Evolutionary conservation across 495 filamentous ascomycete genomes (phyloP).

Genomic region (Daldinia grandis): DNA sequence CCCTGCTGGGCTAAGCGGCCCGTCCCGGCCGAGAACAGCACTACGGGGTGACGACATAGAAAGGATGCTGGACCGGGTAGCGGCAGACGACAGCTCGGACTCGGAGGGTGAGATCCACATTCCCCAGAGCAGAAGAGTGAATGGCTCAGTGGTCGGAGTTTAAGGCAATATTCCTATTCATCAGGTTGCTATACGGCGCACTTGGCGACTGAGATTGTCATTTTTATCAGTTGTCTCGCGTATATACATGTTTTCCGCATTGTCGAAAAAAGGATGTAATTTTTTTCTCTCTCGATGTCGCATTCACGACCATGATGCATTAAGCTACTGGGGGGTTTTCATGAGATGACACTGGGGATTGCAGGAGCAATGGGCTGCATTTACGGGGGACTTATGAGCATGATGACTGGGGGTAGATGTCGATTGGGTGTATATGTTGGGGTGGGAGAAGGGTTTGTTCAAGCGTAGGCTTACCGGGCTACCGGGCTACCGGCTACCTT

Average conservation of each 20-base stretch:
- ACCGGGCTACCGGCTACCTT: too few relatives aligned
- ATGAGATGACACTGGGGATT: constrained; percentile 30
- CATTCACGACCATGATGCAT: constrained; percentile 41
- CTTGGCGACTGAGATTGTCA: constrained; percentile 7
- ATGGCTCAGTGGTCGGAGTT: constrained; percentile 39
- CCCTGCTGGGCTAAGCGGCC: constrained; percentile 50
- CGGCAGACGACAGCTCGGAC: constrained; percentile 55
- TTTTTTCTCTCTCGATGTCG: constrained; percentile 18
- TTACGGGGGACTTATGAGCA: constrained; percentile 40
- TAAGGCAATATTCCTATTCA: constrained; percentile 3
- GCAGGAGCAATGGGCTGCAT: constrained; percentile 37
- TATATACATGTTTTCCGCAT: constrained; percentile 18
- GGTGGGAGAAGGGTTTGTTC: constrained; percentile 7
- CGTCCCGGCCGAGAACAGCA: constrained; percentile 46
- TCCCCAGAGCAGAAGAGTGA: constrained; percentile 42
- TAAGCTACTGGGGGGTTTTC: constrained; percentile 19
- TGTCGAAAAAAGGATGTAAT: constrained; percentile 19
- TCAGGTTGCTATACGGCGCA: not conserved
- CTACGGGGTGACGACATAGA: constrained; percentile 57
- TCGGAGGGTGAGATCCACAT: constrained; percentile 60
- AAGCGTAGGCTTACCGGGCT: too few relatives aligned
- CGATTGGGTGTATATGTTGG: constrained; percentile 32
- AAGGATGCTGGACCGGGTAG: constrained; percentile 55
- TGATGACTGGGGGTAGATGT: constrained; percentile 29
- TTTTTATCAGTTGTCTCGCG: constrained; percentile 14